Base-by-base conservation (phyloP, 2,329 filamentous ascomycete species). In the Colletotrichum sp. region DNA sequence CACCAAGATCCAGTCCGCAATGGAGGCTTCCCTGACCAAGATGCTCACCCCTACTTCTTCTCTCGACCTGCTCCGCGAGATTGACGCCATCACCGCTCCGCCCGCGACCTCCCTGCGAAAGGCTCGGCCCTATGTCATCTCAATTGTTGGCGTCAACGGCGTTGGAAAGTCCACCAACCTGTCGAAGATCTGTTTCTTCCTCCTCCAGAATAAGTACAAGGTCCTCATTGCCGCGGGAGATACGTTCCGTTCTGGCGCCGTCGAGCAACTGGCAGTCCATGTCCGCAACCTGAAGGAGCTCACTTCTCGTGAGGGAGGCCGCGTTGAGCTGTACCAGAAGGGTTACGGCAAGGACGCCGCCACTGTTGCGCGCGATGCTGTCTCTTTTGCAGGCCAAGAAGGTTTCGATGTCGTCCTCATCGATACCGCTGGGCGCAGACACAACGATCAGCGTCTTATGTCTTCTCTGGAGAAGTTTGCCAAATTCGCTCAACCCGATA, bases 261-360 rank as follows among this genome's bases (percentile, higher is more conserved):
- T 99, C 68, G 97, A 99, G 87, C 97, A 99, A 85, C 91, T 99
- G 13, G 95, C 95, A 71, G 97, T 98, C 6, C 97, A 99, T 83
- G 97, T 98, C 34, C 93, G 95, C 74, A 98, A 98, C 83, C 89
- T 99, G 77, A 95, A 95, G 82, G 96, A 99, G 85, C 90, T 99
- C 36, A 95, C 93, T 7, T 90, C 92, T 67, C 93, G 97, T 77
- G 96, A 98, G 85, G 94, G 94, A 61, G 95, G 95, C 32, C 87
- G 92, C 71, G 95, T 99, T 65, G 96, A 98, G 83, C 89, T 99
- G 65, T 99, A 98, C 85, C 95, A 99, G 83, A 97, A 97, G 86
- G 97, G 97, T 43, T 99, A 99, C 83, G 97, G 97, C 80, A 98
- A 98, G 82, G 97, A 99, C 82, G 97, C 97, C 0, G 97, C 97